Base-by-base conservation (phyloP, 1,139 yeast species). In the Blastobotrys buckinghamii region DNA sequence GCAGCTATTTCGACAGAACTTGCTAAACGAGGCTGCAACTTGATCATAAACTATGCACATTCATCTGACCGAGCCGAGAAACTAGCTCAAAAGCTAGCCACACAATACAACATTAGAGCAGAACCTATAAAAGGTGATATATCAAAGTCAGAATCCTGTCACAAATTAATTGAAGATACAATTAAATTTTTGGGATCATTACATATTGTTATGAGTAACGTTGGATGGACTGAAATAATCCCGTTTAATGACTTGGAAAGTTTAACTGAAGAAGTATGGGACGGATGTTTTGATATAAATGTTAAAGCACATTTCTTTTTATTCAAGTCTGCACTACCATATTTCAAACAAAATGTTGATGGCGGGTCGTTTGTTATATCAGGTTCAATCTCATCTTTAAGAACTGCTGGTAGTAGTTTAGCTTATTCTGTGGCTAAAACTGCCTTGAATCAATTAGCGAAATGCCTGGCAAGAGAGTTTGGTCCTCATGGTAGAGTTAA, bases 381-480 rank as follows among this genome's bases (percentile, higher is more conserved):
- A 7, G 68, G 72, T 6, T 68, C 73, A 1, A 63, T 67, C n/a
- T 74, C 74, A n/a, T 74, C 74, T 1, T 54, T 69, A 45, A 59
- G 59, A 40, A 59, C 63, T 6, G 57, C 59, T 17, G 75, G 75
- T 2, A 65, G 71, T 12, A 65, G 71, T 47, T 59, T 70, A 43
- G 72, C 74, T 15, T 71, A 71, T 54, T 64, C 71, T 4, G 71
- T 67, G n/a, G 59, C 67, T 51, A 71, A 71, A 55, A 71, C 74
- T 1, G 73, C 65, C 1, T 58, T 68, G 44, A 63, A 67, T 50
- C 74, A 70, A 37, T 54, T 71, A 51, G 68, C 66, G 38, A 58
- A 65, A 48, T 61, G 70, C 53, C 59, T 70, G 42, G 71, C 72
- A 9, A 65, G 63, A 55, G 55, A 66, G 26, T 71, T 67, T 48